Conservation (phyloP, 768 basidiomycete genomes). For the Lactarius trivialis region DNA sequence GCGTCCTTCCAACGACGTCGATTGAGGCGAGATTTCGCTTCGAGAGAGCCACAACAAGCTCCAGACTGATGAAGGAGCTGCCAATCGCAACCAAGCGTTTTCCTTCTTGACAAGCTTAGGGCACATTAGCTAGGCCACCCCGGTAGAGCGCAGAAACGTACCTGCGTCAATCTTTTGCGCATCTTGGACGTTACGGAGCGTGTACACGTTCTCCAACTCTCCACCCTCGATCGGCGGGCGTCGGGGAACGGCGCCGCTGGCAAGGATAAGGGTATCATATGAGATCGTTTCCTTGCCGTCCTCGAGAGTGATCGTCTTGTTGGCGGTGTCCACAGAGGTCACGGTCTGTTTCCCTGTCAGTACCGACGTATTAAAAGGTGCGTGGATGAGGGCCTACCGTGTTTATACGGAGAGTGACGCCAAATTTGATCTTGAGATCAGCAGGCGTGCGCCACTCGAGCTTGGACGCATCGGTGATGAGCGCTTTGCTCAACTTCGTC, state of each 20-base stretch:
- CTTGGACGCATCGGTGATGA: constrained; percentile 72
- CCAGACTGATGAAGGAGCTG: constrained; percentile 89
- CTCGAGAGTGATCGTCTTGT: constrained; percentile 58
- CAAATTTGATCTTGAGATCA: constrained; percentile 71
- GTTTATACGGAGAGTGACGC: constrained; percentile 56
- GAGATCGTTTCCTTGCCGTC: constrained; percentile 49
- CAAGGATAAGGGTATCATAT: constrained; percentile 77
- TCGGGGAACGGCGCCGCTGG: constrained; percentile 68
- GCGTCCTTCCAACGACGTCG: constrained; percentile 78
- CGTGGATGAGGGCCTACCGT: constrained; percentile 36
- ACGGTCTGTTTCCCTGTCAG: constrained; percentile 44
- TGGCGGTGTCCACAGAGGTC: constrained; percentile 56
- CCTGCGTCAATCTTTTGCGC: constrained; percentile 66
- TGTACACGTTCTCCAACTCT: constrained; percentile 69
- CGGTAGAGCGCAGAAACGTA: constrained; percentile 27
- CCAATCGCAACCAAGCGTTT: constrained; percentile 79
- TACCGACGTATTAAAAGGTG: constrained; percentile 3
- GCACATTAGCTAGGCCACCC: not conserved
- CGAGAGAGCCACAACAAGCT: constrained; percentile 69
- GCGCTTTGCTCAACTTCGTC: constrained; percentile 84
- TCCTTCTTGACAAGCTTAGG: constrained; percentile 57
- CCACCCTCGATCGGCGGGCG: constrained; percentile 71
- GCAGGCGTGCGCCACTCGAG: constrained; percentile 65
- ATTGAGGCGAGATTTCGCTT: constrained; percentile 75
- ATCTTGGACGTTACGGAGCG: constrained; percentile 64